Percentiles rank a stretch among this genome's conserved stretches.
phyloP scores from a whole-genome alignment of 345 rosid genomes.

The Syzygium grande region DNA sequence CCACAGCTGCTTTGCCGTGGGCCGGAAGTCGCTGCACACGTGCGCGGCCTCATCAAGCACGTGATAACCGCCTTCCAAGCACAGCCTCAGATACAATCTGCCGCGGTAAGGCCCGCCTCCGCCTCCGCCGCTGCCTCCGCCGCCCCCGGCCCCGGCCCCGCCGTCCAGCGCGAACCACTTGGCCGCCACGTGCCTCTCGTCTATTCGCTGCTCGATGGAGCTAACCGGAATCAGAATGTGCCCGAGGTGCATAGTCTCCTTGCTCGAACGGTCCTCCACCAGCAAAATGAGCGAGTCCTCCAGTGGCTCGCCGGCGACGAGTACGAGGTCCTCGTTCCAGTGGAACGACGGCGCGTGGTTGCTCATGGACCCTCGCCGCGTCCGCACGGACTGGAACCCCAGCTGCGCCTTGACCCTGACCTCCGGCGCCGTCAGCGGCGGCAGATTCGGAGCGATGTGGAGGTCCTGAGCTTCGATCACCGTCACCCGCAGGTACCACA shows the following conservation, averaged over 20 bases:
- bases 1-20: conserved; percentile 97
- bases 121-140: conserved; percentile 7
- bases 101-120: conserved; percentile 44
- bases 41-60: conserved; percentile 99
- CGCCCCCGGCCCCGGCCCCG: conserved; percentile 7
- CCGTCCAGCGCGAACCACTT: conserved; percentile 62
- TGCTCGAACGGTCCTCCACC: conserved; percentile 73
- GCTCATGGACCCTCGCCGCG: conserved; percentile 72
- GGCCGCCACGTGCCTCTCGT: conserved; percentile 64
- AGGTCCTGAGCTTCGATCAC: conserved; percentile 92
- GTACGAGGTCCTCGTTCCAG: conserved; percentile 84
- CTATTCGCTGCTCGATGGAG: conserved; percentile 72
- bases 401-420: conserved; percentile 72
- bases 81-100: conserved; percentile 59
- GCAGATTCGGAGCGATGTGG: conserved; percentile 60
- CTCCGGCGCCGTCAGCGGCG: conserved; percentile 82
- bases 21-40: conserved; percentile 93
- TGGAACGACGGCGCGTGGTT: conserved; percentile 63
- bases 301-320: conserved; percentile 89
- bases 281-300: conserved; percentile 64
- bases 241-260: conserved; percentile 47
- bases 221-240: conserved; percentile 49
- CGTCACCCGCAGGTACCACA: conserved; percentile 85
- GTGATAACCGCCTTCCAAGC: conserved; percentile 97
- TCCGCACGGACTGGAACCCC: conserved; percentile 74